Percentiles rank a stretch among this genome's conserved stretches.
These are phyloP conservation scores for Trichoderma brevicompactum DNA, from an alignment of 2,329 filamentous ascomycete species.

Conservation along the genomic window DNA sequence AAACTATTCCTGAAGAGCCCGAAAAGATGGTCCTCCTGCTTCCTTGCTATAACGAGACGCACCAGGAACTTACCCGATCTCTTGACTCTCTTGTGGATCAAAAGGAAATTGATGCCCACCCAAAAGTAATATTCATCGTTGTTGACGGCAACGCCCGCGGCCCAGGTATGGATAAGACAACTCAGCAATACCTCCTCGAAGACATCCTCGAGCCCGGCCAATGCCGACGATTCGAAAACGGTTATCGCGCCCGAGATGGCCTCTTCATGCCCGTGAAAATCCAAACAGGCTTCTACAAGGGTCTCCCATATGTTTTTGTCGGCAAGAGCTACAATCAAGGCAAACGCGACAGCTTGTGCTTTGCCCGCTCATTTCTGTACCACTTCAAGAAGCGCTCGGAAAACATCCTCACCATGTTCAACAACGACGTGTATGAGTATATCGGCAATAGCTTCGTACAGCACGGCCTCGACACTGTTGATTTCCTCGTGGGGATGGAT, in stretches of 20 bases:
- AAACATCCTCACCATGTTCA: conserved; percentile 52
- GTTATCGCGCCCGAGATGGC: conserved; percentile 52
- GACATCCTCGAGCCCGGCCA: conserved; percentile 49
- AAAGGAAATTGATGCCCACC: conserved; percentile 48
- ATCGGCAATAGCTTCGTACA: conserved; percentile 47
- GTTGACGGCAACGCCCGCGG: conserved; percentile 54
- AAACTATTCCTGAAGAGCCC: conserved; percentile 43
- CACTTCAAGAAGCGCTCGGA: conserved; percentile 52
- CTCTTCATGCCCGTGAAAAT: conserved; percentile 52
- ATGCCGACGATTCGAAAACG: conserved; percentile 45
- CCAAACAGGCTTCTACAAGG: conserved; percentile 50
- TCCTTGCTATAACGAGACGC: conserved; percentile 56
- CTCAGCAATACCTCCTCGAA: conserved; percentile 52
- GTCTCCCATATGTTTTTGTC: conserved; percentile 52
- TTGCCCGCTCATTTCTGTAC: conserved; percentile 54
- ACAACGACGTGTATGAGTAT: conserved; percentile 48
- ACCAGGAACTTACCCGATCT: conserved; percentile 49
- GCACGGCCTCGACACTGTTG: conserved; percentile 46
- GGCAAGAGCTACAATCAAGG: conserved; percentile 56
- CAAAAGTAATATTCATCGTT: conserved; percentile 51
- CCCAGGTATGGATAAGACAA: conserved; percentile 53
- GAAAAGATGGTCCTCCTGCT: conserved; percentile 52
- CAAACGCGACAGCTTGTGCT: conserved; percentile 55
- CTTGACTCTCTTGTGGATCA: conserved; percentile 53
- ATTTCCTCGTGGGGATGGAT: conserved; percentile 53